Evolutionary conservation across 345 rosid species (phyloP).

Genomic region (Xanthoceras sorbifolium): DNA sequence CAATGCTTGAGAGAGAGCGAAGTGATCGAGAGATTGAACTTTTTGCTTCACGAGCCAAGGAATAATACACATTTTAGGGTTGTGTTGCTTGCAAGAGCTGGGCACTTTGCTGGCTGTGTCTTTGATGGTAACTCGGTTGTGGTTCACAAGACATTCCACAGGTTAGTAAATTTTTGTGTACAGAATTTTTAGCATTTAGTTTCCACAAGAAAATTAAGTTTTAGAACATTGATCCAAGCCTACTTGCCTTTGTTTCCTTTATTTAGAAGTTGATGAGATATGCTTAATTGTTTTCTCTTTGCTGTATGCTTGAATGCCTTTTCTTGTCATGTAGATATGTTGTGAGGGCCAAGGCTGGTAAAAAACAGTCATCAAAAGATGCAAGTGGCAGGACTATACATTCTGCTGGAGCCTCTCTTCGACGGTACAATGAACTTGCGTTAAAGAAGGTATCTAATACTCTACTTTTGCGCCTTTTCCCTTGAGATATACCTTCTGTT

Average conservation of each 20-base stretch:
- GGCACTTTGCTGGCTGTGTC: slow-evolving; percentile 88
- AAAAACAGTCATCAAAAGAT: slow-evolving; percentile 92
- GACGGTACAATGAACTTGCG: slow-evolving; percentile 88
- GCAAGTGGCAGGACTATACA: slow-evolving; percentile 77
- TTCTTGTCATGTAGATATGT: slow-evolving; percentile 63
- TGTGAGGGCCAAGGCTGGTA: slow-evolving; percentile 98
- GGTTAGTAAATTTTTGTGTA: slow-evolving; percentile 41
- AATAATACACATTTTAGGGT: slow-evolving; percentile 49
- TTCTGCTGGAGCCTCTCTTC: slow-evolving; percentile 97
- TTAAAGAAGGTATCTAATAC: slow-evolving; percentile 72
- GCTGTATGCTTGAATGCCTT: slow-evolving; percentile 7
- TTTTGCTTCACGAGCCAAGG: slow-evolving; percentile 44
- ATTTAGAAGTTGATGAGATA: not conserved
- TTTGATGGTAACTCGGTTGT: slow-evolving; percentile 74
- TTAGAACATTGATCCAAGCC: slow-evolving; percentile 9
- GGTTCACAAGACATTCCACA: slow-evolving; percentile 92
- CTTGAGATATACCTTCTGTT: not conserved
- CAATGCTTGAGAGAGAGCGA: slow-evolving; percentile 44
- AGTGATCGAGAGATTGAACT: slow-evolving; percentile 62
- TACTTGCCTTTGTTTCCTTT: not conserved
- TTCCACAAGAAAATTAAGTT: not conserved
- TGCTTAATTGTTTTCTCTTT: slow-evolving; percentile 14
- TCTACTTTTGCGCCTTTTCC: not conserved
- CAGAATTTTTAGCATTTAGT: not conserved
- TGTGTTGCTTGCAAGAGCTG: slow-evolving; percentile 88